Conservation (phyloP, 805 yeast genomes). For the Cyberlindnera misumaiensis region DNA sequence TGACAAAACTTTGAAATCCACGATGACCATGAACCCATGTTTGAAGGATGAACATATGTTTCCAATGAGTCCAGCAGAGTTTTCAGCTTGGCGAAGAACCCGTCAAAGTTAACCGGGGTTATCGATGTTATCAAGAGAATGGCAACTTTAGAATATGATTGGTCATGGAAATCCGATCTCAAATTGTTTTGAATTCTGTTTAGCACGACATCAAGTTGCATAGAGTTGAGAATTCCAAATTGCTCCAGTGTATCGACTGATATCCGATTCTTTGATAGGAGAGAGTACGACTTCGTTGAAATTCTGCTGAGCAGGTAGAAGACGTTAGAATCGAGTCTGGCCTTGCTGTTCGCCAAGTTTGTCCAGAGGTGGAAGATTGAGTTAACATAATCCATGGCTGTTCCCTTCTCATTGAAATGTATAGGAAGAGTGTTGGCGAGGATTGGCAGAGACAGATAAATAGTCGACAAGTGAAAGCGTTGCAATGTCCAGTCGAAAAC, state of each 20-base stretch:
- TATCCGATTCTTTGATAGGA: constrained; percentile 25
- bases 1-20: constrained; percentile 60
- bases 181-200: constrained; percentile 43
- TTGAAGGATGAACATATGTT: constrained; percentile 89
- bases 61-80: constrained; percentile 61
- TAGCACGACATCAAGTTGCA: constrained; percentile 55
- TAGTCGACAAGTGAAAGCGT: constrained; percentile 47
- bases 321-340: constrained; percentile 49
- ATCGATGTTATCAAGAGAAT: constrained; percentile 59
- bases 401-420: constrained; percentile 26
- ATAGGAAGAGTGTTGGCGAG: constrained; percentile 50
- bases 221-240: constrained; percentile 57
- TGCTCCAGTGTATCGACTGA: constrained; percentile 32
- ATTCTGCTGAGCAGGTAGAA: constrained; percentile 59
- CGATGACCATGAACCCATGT: constrained; percentile 81
- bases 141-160: constrained; percentile 34
- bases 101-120: constrained; percentile 39
- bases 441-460: constrained; percentile 43
- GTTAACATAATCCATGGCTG: constrained; percentile 53
- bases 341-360: constrained; percentile 36
- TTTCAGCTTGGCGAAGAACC: constrained; percentile 43
- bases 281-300: constrained; percentile 39
- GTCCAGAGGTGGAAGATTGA: constrained; percentile 71
- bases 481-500: constrained; percentile 46
- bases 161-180: constrained; percentile 27